These are phyloP conservation scores for Lippia alba DNA, from an alignment of 305 asterid species.

Conservation along the genomic window DNA sequence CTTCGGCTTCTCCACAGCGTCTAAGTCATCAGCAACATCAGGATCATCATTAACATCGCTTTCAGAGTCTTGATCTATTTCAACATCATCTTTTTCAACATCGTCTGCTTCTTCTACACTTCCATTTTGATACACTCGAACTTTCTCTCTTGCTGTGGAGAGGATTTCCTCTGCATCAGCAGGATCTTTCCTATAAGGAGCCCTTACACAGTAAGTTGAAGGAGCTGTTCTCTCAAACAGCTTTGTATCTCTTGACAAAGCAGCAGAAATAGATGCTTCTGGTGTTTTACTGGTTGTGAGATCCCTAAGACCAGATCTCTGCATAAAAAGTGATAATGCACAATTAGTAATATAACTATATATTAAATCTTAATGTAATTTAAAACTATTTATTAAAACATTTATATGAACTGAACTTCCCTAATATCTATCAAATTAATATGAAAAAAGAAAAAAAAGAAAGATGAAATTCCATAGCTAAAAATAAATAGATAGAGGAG, in stretches of 20 bases:
- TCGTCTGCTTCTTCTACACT: slow-evolving; percentile 62
- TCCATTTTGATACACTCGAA: slow-evolving; percentile 63
- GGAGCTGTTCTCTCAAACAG: slow-evolving; percentile 97
- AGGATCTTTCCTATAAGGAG: slow-evolving; percentile 86
- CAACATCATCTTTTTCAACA: slow-evolving; percentile 76
- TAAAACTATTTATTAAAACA: too few relatives aligned
- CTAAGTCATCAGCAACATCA: slow-evolving; percentile 71
- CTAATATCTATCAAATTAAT: too few relatives aligned
- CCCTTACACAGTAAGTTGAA: slow-evolving; percentile 86
- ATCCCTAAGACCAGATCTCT: slow-evolving; percentile 97
- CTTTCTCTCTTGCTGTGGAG: slow-evolving; percentile 73
- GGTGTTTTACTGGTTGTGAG: slow-evolving; percentile 96
- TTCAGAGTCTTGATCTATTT: slow-evolving; percentile 80
- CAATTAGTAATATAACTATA: slow-evolving; percentile 36
- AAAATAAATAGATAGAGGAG: too few relatives aligned
- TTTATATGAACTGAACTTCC: too few relatives aligned
- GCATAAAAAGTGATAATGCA: slow-evolving; percentile 31
- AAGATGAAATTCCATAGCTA: too few relatives aligned
- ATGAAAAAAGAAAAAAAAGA: too few relatives aligned
- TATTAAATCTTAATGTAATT: slow-evolving; percentile 12
- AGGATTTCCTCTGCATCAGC: slow-evolving; percentile 68
- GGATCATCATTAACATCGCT: slow-evolving; percentile 80
- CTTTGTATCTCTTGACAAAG: slow-evolving; percentile 89
- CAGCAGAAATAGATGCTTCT: slow-evolving; percentile 98
- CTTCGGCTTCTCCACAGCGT: slow-evolving; percentile 47